phyloP scores from a whole-genome alignment of 148 eudicot species.

The Amaranthus hypochondriacus region DNA sequence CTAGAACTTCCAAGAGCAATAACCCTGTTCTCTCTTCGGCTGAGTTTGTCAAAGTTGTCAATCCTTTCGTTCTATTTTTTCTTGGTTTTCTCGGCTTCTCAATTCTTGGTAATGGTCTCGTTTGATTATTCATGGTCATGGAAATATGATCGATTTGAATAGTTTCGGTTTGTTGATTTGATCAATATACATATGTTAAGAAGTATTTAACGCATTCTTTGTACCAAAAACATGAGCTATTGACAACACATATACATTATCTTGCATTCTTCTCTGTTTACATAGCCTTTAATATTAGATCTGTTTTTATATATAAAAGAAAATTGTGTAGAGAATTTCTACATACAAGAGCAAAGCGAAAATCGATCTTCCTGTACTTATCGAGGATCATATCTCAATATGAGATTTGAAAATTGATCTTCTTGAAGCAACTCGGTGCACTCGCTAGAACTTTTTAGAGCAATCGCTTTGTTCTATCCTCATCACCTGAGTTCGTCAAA shows the following conservation, averaged over 20 bases:
- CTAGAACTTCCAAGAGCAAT: conserved; percentile 38
- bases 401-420: too few species aligned
- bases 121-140: background rate
- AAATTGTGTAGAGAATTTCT: too few species aligned
- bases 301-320: too few species aligned
- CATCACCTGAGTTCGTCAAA: too few species aligned
- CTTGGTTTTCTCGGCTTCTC: conserved; percentile 17
- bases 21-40: conserved; percentile 32
- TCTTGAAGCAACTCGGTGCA: too few species aligned
- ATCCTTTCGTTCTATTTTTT: conserved; percentile 11
- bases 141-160: background rate
- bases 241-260: background rate
- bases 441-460: too few species aligned
- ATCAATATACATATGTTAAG: background rate
- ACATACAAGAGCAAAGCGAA: too few species aligned
- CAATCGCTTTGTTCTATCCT: too few species aligned
- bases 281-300: too few species aligned
- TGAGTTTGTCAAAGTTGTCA: conserved; percentile 11
- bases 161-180: background rate
- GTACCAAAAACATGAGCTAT: background rate
- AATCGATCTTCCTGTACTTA: too few species aligned
- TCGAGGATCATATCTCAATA: too few species aligned
- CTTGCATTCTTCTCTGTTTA: too few species aligned
- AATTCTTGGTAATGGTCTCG: conserved; percentile 11
- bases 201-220: background rate